Base-by-base conservation (phyloP, 1,284 basidiomycete species). In the Rhodofomes roseus region DNA sequence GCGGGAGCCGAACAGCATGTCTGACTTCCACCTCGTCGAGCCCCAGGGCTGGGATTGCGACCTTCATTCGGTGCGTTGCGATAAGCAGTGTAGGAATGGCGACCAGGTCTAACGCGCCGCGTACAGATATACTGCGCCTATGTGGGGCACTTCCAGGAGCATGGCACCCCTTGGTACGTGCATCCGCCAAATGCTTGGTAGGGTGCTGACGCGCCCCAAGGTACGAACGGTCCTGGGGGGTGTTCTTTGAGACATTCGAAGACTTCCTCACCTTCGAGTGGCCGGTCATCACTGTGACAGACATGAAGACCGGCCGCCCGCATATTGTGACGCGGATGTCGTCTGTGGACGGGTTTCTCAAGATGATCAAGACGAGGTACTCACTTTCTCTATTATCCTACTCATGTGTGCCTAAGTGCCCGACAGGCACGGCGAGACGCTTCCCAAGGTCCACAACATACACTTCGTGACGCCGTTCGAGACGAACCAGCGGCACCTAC, bases 191-290 rank as follows among this genome's bases (percentile, higher is more conserved):
- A 9, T 12, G 20, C 22, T 25, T 1, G 7, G 43, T 2, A 9
- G 23, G 20, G 22, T 23, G 20, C 22, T 43, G 41, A 44, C 43
- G 43, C 25, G 20, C 7, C 58, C 14, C 16, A 39, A 90, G 89
- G 89, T 89, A 87, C 65, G 88, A 93, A 62, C 84, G 87, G 59
- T 85, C 89, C 46, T 95, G 92, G 91, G 89, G 89, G 2, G 84
- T 87, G 55, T 80, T 90, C 59, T 94, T 95, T 74, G 81, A 85
- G 54, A 84, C 89, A 0, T 94, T 94, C 71, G 88, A 90, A 61
- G 86, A 86, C 43, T 95, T 95, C 71, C 80, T 95, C 41, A 81
- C 84, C 9, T 94, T 93, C 70, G 90, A 89, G 31, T 95, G 92
- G 92, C 92, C 92, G 11, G 86, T 85, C 14, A 89, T 95, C 63